Evolutionary conservation across 1,284 basidiomycete genomes (phyloP).

Genomic region (Vanrija pseudolonga): DNA sequence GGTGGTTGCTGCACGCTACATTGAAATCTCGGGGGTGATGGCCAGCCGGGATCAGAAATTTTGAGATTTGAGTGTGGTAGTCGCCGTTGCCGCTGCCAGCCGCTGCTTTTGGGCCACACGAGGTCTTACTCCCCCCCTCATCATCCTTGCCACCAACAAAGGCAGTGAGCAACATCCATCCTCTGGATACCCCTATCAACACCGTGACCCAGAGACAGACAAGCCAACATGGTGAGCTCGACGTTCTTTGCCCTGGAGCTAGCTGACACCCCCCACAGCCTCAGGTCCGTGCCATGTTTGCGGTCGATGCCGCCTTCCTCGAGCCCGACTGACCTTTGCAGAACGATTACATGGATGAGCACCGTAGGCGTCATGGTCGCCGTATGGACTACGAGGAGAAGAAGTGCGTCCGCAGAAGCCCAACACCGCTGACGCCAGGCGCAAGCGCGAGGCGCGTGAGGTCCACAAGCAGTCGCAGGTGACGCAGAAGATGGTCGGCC

Average conservation of each 20-base stretch:
- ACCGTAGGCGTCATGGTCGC: slow-evolving; percentile 49
- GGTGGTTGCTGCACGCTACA: slow-evolving; percentile 10
- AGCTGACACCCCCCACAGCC: slow-evolving; percentile 30
- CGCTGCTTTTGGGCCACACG: neutral
- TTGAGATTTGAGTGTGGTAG: slow-evolving; percentile 4
- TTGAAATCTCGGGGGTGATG: slow-evolving; percentile 6
- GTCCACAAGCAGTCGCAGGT: slow-evolving; percentile 82
- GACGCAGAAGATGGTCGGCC: slow-evolving; percentile 91
- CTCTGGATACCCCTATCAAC: neutral
- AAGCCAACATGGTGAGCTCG: slow-evolving; percentile 24
- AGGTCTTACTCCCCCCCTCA: neutral
- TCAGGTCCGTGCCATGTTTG: slow-evolving; percentile 29
- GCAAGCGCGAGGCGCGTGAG: slow-evolving; percentile 87
- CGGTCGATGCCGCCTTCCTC: neutral
- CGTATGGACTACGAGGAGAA: slow-evolving; percentile 49
- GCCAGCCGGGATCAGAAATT: slow-evolving; percentile 20
- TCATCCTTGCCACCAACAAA: neutral
- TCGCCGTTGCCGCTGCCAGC: neutral
- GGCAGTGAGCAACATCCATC: neutral
- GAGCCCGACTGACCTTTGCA: slow-evolving; percentile 18
- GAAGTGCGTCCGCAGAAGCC: slow-evolving; percentile 31
- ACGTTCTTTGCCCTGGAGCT: neutral
- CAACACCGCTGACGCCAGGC: slow-evolving; percentile 54
- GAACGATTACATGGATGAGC: slow-evolving; percentile 53
- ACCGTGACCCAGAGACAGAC: neutral